Evolutionary conservation across 108 stramenopile species (phyloP).

Genomic region (Fistulifera pelliculosa): DNA sequence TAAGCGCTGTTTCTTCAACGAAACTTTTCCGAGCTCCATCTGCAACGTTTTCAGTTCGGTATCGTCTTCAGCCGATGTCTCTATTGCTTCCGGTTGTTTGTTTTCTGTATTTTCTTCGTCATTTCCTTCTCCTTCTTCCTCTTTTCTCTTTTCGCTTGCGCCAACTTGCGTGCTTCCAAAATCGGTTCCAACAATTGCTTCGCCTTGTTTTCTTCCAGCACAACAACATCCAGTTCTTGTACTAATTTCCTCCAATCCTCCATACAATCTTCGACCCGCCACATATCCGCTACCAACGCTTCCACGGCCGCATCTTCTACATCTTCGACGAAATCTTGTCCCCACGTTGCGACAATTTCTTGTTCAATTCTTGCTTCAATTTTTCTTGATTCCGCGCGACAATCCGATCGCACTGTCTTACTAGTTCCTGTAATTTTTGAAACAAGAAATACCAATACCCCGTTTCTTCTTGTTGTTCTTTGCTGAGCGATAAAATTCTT

Average conservation of each 20-base stretch:
- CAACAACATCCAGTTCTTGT: conserved; percentile 13
- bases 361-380: conserved; percentile 50
- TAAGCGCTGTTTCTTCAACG: conserved; percentile 42
- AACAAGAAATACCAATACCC: conserved; percentile 67
- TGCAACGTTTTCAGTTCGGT: conserved; percentile 2
- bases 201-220: conserved; percentile 8
- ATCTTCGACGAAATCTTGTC: conserved; percentile 39
- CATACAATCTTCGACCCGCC: conserved; percentile 47
- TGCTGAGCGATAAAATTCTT: conserved; percentile 53
- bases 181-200: conserved; percentile 11
- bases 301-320: conserved; percentile 48
- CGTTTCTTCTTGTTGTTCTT: conserved; percentile 68
- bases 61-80: conserved; percentile 1
- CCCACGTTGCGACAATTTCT: conserved; percentile 42
- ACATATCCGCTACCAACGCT: conserved; percentile 40
- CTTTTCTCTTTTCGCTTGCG: conserved; percentile 6
- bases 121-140: conserved; percentile 15
- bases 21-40: conserved; percentile 30
- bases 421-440: conserved; percentile 62
- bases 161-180: conserved; percentile 17
- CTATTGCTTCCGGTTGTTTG: no score
- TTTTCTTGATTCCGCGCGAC: conserved; percentile 78
- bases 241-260: conserved; percentile 19
- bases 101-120: conserved; percentile 16
- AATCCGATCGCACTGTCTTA: conserved; percentile 64